Conservation (phyloP, 352 stramenopile species). For the Pythium diclinum region DNA sequence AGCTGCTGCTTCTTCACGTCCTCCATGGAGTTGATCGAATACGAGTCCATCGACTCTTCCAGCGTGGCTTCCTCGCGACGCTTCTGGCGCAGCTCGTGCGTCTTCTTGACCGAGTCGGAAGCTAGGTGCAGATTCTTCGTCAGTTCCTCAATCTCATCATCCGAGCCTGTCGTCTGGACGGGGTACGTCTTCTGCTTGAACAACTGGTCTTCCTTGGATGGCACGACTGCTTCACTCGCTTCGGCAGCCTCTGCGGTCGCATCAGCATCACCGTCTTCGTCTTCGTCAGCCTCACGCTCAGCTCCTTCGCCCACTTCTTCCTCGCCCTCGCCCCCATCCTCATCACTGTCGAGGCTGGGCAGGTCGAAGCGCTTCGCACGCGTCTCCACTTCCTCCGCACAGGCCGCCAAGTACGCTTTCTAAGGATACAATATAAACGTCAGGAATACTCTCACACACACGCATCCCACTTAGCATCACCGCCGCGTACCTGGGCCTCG, state of each 20-base stretch:
- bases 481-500: constrained; percentile 45
- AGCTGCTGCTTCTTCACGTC: constrained; percentile 59
- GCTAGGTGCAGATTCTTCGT: constrained; percentile 65
- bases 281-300: constrained; percentile 26
- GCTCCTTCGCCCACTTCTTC: constrained; percentile 28
- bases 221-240: constrained; percentile 11
- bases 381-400: constrained; percentile 57
- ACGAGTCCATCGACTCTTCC: constrained; percentile 29
- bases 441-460: background rate
- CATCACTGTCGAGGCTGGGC: constrained; percentile 56
- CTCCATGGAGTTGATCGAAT: constrained; percentile 67
- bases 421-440: constrained; percentile 16
- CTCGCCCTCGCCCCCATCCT: constrained; percentile 45
- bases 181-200: constrained; percentile 54
- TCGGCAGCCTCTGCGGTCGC: constrained; percentile 22
- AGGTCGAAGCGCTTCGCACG: constrained; percentile 52
- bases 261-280: constrained; percentile 15
- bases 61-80: constrained; percentile 28
- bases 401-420: constrained; percentile 64
- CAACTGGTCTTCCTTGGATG: constrained; percentile 35
- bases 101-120: constrained; percentile 55
- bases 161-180: constrained; percentile 34
- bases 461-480: background rate
- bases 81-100: constrained; percentile 47
- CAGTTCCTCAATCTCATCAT: constrained; percentile 52